Evolutionary conservation across 1,284 basidiomycete species (phyloP).

Genomic region (Gymnopus androsaceus): DNA sequence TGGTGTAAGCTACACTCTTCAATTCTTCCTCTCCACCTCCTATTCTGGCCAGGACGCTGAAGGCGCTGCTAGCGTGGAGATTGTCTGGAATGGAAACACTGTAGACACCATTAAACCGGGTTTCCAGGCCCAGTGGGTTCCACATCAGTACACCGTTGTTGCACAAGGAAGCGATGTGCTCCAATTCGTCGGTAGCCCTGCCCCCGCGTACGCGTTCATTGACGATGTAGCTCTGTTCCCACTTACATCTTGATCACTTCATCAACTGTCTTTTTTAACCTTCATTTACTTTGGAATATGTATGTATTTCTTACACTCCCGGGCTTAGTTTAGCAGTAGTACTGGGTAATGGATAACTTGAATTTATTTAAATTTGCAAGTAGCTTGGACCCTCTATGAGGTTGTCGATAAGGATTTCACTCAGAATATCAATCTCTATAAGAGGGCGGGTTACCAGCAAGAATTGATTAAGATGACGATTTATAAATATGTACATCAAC

Average conservation of each 20-base stretch:
- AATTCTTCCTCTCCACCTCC: conserved; percentile 37
- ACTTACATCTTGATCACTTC: background rate
- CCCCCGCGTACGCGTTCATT: conserved; percentile 37
- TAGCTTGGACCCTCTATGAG: no score
- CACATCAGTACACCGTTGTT: conserved; percentile 30
- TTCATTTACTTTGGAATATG: background rate
- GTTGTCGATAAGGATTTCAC: no score
- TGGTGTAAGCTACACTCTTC: conserved; percentile 33
- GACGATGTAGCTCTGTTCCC: conserved; percentile 32
- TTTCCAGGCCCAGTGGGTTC: conserved; percentile 32
- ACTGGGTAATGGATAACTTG: no score
- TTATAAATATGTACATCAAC: no score
- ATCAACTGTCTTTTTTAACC: background rate
- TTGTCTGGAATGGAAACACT: conserved; percentile 35
- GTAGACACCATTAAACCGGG: conserved; percentile 31
- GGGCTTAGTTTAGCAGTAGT: no score
- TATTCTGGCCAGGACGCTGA: conserved; percentile 31
- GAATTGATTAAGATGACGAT: no score
- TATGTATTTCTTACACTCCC: background rate
- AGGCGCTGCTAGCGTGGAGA: conserved; percentile 29
- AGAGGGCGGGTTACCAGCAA: no score
- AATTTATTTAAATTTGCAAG: no score
- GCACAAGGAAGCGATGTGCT: conserved; percentile 35
- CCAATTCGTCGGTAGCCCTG: conserved; percentile 33
- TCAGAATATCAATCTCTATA: no score